Evolutionary conservation across 176 grass and related monocot species (phyloP), one percentile per base, ranked within the genome.

Genomic region (Avena eriantha): DNA sequence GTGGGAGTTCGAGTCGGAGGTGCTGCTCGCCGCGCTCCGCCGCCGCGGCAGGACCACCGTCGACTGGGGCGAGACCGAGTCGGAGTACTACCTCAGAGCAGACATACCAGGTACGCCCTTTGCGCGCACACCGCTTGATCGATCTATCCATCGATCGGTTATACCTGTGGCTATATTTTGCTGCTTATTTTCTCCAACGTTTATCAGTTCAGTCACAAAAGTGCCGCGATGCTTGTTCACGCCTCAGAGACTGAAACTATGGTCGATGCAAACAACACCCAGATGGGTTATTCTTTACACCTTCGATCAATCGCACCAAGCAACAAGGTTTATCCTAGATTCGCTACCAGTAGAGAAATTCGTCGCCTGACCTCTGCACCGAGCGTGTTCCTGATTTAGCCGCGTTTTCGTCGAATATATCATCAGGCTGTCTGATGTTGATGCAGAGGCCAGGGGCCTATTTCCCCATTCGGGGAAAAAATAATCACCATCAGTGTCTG

Each of bases 1-100:
- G n/a, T 98, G 94, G 97, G 97, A 98, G 41, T 90, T 98, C 33
- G 94, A 98, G 54, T 73, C 92, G 2, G 97, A 96, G 16, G 88
- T 77, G 69, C 71, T 98, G 4, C 94, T 96, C 78, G 59, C 92
- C 0, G 77, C 79, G 65, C 87, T 94, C 21, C 81, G 92, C 12
- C 88, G 83, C 3, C 84, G 61, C 12, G 80, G 79, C 57, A 84
- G 88, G 73, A 90, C 84, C 41, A 57, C 82, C 64, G 92, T 98
- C 43, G 87, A 96, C 39, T 94, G 94, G 97, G 66, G 24, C 14
- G 97, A 96, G 79, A 90, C 87, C 5, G 91, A 91, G 17, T 78
- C 58, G 11, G 94, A 93, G 77, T 98, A 91, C 72, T 80, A 81
- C 81, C 53, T 96, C 51, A 87, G 88, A 79, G 90, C 94, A 24